phyloP scores from a whole-genome alignment of 495 filamentous ascomycete genomes.

The Talaromyces wortmannii region DNA sequence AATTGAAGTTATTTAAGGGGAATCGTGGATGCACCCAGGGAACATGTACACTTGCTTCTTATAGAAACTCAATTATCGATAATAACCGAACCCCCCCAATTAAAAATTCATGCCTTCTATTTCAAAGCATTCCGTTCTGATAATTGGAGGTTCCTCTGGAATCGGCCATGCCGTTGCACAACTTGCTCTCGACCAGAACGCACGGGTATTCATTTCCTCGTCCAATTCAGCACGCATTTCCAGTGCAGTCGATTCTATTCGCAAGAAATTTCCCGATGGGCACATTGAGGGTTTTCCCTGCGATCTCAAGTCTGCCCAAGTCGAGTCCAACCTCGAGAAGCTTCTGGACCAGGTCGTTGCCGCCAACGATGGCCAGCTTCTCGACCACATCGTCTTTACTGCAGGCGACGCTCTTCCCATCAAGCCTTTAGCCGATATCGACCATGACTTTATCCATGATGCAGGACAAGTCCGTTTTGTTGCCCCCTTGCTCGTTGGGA shows the following conservation, averaged over 20 bases:
- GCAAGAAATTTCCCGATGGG: slow-evolving; percentile 18
- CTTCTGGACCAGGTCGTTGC: slow-evolving; percentile 32
- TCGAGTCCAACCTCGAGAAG: slow-evolving; percentile 37
- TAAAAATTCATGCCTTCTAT: not conserved
- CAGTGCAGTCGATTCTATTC: slow-evolving; percentile 24
- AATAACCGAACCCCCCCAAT: not conserved
- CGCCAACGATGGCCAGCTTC: slow-evolving; percentile 11
- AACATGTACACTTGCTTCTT: not conserved
- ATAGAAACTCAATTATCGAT: not conserved
- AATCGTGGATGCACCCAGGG: too few relatives aligned
- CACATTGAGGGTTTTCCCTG: slow-evolving; percentile 35
- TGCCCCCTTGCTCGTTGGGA: slow-evolving; percentile 41
- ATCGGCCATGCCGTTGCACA: slow-evolving; percentile 46
- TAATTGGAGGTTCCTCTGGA: slow-evolving; percentile 40
- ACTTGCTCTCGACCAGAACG: slow-evolving; percentile 33
- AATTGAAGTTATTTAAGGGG: too few relatives aligned
- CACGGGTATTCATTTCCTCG: slow-evolving; percentile 42
- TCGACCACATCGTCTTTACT: slow-evolving; percentile 38
- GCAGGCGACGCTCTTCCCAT: slow-evolving; percentile 30
- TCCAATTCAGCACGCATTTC: slow-evolving; percentile 32
- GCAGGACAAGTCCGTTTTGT: slow-evolving; percentile 36
- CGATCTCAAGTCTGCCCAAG: slow-evolving; percentile 38
- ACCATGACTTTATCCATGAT: slow-evolving; percentile 27
- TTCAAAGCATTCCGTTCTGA: slow-evolving; percentile 16
- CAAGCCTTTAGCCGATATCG: slow-evolving; percentile 20